These are phyloP conservation scores for Scenedesmus sp. DNA, from an alignment of 163 green algal genomes.

Conservation along the genomic window DNA sequence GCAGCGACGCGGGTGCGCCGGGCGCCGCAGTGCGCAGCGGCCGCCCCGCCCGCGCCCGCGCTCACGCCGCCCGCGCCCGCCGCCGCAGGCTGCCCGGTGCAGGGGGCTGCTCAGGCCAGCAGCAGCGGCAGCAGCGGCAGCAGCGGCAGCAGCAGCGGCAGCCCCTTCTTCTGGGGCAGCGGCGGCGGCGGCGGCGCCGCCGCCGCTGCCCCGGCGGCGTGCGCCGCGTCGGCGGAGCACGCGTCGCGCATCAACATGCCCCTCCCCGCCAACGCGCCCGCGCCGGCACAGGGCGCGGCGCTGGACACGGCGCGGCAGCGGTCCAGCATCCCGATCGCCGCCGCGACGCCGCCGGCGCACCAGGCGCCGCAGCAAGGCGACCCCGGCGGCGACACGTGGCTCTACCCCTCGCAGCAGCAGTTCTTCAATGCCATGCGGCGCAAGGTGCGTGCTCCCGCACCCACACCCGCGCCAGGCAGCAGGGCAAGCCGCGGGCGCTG, in stretches of 20 bases:
- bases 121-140: conserved; percentile 12
- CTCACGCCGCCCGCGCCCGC: neutral
- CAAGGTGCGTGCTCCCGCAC: conserved; percentile 63
- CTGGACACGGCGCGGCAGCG: conserved; percentile 14
- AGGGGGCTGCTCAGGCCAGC: neutral
- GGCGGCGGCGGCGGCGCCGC: too few relatives aligned
- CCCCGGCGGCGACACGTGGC: conserved; percentile 62
- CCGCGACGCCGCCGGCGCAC: conserved; percentile 6
- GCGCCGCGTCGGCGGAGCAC: neutral
- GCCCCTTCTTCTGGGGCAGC: too few relatives aligned
- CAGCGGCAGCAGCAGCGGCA: conserved; percentile 30
- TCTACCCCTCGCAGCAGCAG: conserved; percentile 92
- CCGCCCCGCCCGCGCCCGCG: too few relatives aligned
- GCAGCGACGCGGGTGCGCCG: too few relatives aligned
- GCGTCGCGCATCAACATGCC: conserved; percentile 48
- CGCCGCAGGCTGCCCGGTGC: conserved; percentile 26
- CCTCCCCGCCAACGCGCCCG: conserved; percentile 19
- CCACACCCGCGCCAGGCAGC: neutral
- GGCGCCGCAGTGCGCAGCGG: too few relatives aligned
- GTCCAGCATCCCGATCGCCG: conserved; percentile 46
- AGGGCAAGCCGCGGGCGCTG: too few relatives aligned
- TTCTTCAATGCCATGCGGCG: conserved; percentile 95
- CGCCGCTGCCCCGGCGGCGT: too few relatives aligned
- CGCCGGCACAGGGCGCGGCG: neutral
- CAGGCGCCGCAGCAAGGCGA: conserved; percentile 17